Conservation (phyloP, 2,329 filamentous ascomycete species). For the Trichothecium roseum region DNA sequence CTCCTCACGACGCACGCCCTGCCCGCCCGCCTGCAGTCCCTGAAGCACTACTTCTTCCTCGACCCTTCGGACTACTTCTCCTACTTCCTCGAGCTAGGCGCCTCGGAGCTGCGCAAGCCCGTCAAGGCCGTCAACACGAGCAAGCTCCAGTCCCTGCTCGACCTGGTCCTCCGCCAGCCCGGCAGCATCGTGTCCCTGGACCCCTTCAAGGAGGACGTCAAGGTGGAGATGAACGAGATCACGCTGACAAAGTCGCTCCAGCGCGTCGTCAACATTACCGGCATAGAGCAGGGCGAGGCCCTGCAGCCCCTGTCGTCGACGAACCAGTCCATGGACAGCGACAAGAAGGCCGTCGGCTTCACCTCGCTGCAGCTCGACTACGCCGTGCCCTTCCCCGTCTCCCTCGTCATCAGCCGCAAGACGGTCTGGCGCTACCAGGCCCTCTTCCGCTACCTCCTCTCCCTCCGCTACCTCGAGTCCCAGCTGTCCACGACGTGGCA, state of each 20-base stretch:
- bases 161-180: constrained; percentile 90
- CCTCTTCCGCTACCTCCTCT: constrained; percentile 87
- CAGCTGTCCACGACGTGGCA: constrained; percentile 84
- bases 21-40: constrained; percentile 72
- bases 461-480: constrained; percentile 79
- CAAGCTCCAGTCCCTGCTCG: constrained; percentile 91
- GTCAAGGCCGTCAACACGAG: constrained; percentile 81
- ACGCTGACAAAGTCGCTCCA: constrained; percentile 89
- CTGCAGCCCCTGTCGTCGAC: constrained; percentile 55
- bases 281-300: constrained; percentile 81
- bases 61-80: constrained; percentile 97
- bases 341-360: constrained; percentile 82
- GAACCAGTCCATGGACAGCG: constrained; percentile 59
- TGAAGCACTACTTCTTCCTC: constrained; percentile 99
- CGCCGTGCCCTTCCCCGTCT: constrained; percentile 86
- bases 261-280: constrained; percentile 92
- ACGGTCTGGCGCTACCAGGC: constrained; percentile 96
- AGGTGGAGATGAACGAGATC: constrained; percentile 93
- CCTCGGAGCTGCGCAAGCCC: constrained; percentile 82
- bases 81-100: constrained; percentile 87
- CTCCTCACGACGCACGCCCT: constrained; percentile 88
- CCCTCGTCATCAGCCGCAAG: constrained; percentile 88
- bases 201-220: constrained; percentile 97
- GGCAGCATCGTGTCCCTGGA: constrained; percentile 89
- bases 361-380: constrained; percentile 93